These are phyloP conservation scores for Lumnitzera racemosa DNA, from an alignment of 345 rosid genomes.

Conservation along the genomic window DNA sequence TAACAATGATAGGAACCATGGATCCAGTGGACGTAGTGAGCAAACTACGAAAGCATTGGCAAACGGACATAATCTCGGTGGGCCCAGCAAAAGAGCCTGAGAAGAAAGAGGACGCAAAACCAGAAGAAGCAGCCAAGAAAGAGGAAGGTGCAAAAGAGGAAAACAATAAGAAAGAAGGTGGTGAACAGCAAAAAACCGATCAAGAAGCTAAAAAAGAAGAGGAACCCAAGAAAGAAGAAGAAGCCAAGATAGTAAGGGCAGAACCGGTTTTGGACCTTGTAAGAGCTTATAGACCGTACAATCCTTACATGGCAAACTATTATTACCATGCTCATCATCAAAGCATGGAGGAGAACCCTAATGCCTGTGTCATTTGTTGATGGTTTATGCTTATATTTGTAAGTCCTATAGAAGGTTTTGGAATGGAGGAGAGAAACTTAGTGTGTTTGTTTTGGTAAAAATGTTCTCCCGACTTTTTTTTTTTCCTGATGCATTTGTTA, in stretches of 20 bases:
- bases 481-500: too few relatives aligned
- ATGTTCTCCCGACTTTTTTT: too few relatives aligned
- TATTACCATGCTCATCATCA: conserved; percentile 52
- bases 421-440: not conserved
- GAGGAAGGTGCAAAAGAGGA: conserved; percentile 37
- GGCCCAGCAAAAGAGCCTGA: conserved; percentile 90
- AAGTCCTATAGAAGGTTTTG: too few relatives aligned
- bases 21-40: conserved; percentile 68
- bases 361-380: conserved; percentile 67
- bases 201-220: conserved; percentile 24
- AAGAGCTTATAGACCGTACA: conserved; percentile 73
- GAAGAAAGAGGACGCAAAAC: conserved; percentile 63
- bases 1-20: conserved; percentile 70
- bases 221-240: conserved; percentile 37
- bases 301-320: conserved; percentile 53
- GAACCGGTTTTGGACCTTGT: conserved; percentile 69
- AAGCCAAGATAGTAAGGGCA: conserved; percentile 27
- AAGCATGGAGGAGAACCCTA: conserved; percentile 93
- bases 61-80: conserved; percentile 49
- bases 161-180: conserved; percentile 24
- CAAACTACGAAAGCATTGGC: conserved; percentile 81
- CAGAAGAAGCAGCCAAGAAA: conserved; percentile 60
- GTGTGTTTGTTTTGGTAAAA: not conserved
- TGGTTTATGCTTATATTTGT: conserved; percentile 5
- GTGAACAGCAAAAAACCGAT: conserved; percentile 17